Percentiles rank a stretch among this genome's conserved stretches.
These are phyloP conservation scores for Hemerocallis citrina DNA, from an alignment of 106 monocot genomes.

Conservation along the genomic window DNA sequence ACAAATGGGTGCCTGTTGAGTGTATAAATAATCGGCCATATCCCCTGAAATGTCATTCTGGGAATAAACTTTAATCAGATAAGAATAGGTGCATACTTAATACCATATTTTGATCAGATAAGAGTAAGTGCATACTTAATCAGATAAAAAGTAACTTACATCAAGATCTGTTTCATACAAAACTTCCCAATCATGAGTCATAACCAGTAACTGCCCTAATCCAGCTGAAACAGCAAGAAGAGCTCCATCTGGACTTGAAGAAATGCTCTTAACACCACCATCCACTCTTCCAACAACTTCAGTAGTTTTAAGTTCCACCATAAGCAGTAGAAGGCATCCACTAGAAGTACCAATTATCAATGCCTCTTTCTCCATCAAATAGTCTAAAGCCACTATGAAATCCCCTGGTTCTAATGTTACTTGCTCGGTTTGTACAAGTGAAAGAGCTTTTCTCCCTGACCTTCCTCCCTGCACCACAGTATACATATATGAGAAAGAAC, in stretches of 20 bases:
- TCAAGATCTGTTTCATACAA: conserved; percentile 63
- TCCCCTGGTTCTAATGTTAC: conserved; percentile 50
- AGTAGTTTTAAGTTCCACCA: conserved; percentile 38
- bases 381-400: conserved; percentile 62
- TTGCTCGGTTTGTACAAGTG: conserved; percentile 20
- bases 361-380: conserved; percentile 91
- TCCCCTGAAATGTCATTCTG: conserved; percentile 30
- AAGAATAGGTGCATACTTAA: neutral
- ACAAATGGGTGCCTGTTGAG: conserved; percentile 40
- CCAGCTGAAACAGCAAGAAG: conserved; percentile 79
- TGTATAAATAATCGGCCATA: conserved; percentile 2
- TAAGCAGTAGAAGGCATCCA: conserved; percentile 59
- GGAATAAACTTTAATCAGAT: conserved; percentile 14
- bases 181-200: conserved; percentile 97
- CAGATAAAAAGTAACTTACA: conserved; percentile 30
- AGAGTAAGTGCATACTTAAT: too few species aligned
- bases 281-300: conserved; percentile 86
- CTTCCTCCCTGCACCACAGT: conserved; percentile 23
- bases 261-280: conserved; percentile 69
- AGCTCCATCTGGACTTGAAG: conserved; percentile 89
- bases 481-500: neutral
- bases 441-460: conserved; percentile 28
- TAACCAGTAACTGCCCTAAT: conserved; percentile 63
- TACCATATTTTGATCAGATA: too few species aligned
- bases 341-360: conserved; percentile 55